Base-by-base conservation (phyloP, 2,329 filamentous ascomycete genomes). In the Phialocephala sp. region DNA sequence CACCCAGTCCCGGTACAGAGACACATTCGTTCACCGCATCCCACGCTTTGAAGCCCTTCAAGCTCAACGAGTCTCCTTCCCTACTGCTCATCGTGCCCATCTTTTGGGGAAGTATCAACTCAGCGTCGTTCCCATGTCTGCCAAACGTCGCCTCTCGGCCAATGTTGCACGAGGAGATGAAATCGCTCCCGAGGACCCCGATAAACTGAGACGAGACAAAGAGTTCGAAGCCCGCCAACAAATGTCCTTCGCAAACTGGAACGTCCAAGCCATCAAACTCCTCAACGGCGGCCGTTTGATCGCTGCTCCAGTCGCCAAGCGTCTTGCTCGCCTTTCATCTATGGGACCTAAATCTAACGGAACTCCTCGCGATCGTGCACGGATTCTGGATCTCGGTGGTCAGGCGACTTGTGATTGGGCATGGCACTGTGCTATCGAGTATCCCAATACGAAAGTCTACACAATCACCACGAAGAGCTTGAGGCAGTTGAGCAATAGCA, bases 331-430 rank as follows among this genome's bases (percentile, higher is more conserved):
- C 54, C 79, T 85, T 35, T 87, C 84, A 27, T 80, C 80, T 67
- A 80, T 84, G 75, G 77, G 79, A 1, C 77, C 80, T 2, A 78
- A 77, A n/a, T 73, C 76, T 36, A 75, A 81, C 50, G 83, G 83
- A 43, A 77, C 79, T 20, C 75, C 79, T 60, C 80, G 81, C 66
- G 81, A 86, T 65, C 84, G 88, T 27, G 81, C 88, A 3, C 84
- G 91, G 39, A 90, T 97, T 64, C 85, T 98, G 32, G 94, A 98
- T 76, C 88, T 97, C 39, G 93, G 92, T 58, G 94, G 94, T 54
- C 89, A 94, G 75, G 85, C 90, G 0, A 88, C 91, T 15, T 94
- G 93, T 76, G 93, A 97, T 78, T 99, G 95, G 95, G 94, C 92
- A 24, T 99, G 95, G 95, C 89, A 95, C 76, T 91, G 93, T 65